A percentile compares a stretch with the other conserved stretches of the same genome.
phyloP scores from a whole-genome alignment of 257 asterid genomes.

The Forsythia suspensa region DNA sequence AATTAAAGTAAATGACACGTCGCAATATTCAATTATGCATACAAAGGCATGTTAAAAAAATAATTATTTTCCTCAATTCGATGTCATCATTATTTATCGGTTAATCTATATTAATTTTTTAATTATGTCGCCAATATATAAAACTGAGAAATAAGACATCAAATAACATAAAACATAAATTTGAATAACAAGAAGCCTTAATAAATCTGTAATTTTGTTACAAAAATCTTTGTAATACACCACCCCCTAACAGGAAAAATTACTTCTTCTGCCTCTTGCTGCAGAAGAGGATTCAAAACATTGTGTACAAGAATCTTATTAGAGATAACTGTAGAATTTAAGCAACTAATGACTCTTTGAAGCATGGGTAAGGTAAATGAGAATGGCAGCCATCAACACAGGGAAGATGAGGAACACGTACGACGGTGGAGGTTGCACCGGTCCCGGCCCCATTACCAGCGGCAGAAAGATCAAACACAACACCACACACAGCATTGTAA shows the following conservation, averaged over 20 bases:
- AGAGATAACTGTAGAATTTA: not conserved
- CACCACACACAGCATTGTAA: not conserved
- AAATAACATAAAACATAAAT: no score
- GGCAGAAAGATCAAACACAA: slow-evolving; percentile 1
- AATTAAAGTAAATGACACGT: no score
- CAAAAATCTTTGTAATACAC: not conserved
- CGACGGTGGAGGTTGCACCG: not conserved
- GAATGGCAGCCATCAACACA: not conserved
- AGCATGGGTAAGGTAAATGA: not conserved
- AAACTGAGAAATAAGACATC: no score
- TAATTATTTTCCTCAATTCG: no score
- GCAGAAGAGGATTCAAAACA: not conserved
- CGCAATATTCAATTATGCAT: no score
- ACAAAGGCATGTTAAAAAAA: no score
- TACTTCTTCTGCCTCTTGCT: not conserved
- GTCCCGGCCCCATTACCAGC: not conserved
- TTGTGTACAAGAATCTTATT: not conserved
- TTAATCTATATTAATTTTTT: no score
- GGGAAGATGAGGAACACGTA: not conserved
- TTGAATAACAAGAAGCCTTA: not conserved
- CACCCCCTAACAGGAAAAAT: no score
- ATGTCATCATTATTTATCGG: no score
- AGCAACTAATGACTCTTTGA: not conserved
- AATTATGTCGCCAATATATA: no score
- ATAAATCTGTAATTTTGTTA: not conserved